A percentile compares a stretch with the other conserved stretches of the same genome.
These are phyloP conservation scores for Rhodotorula sp. DNA, from an alignment of 1,284 basidiomycete genomes.

Conservation along the genomic window DNA sequence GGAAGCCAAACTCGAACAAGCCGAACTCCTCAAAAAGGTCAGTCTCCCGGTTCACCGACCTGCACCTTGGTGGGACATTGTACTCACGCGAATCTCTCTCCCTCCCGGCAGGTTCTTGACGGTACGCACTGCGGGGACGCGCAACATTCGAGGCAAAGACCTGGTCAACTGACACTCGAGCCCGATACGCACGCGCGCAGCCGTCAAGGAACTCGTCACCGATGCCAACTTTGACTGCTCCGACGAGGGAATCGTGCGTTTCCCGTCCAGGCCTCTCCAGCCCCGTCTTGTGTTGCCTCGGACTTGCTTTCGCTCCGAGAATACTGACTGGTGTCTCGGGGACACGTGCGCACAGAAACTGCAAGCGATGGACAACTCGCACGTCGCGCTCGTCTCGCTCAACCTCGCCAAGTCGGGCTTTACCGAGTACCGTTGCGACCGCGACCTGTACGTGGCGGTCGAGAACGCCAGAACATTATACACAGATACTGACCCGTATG, in stretches of 20 bases:
- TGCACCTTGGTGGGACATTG: neutral
- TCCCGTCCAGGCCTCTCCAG: neutral
- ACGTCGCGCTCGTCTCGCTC: slow-evolving; percentile 91
- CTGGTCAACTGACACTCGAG: neutral
- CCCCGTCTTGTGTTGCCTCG: no score
- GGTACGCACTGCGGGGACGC: slow-evolving; percentile 24
- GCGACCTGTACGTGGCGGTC: slow-evolving; percentile 63
- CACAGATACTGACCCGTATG: no score
- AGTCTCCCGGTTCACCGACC: neutral
- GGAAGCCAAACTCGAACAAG: slow-evolving; percentile 45
- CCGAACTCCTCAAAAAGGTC: slow-evolving; percentile 46
- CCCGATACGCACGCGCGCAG: slow-evolving; percentile 50
- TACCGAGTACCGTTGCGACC: slow-evolving; percentile 88
- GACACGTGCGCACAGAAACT: slow-evolving; percentile 54
- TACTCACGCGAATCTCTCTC: neutral
- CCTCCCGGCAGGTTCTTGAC: slow-evolving; percentile 40
- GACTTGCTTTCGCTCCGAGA: neutral
- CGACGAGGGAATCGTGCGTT: slow-evolving; percentile 74
- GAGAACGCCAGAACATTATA: neutral
- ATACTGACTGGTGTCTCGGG: neutral
- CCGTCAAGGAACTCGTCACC: slow-evolving; percentile 94
- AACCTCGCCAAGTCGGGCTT: slow-evolving; percentile 74
- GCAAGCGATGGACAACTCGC: slow-evolving; percentile 99
- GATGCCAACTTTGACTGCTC: slow-evolving; percentile 98
- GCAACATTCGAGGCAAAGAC: neutral